Percentiles rank a stretch among this genome's conserved stretches.
Conservation (phyloP, 768 basidiomycete genomes). For the Kondoa subrosea region DNA sequence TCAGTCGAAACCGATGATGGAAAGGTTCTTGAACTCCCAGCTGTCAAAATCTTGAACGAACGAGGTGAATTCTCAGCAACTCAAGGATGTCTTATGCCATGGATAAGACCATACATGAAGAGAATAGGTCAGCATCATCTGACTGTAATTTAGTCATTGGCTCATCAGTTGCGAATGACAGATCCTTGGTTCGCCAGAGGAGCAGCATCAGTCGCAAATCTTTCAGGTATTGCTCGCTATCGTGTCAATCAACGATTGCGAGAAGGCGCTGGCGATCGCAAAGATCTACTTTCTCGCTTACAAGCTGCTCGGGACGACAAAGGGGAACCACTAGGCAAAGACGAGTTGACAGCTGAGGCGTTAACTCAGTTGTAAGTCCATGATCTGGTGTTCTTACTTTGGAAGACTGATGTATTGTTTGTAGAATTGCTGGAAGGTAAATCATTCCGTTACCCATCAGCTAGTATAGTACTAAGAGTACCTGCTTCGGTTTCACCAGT, state of each 20-base stretch:
- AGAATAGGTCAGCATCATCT: neutral
- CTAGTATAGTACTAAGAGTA: too few relatives aligned
- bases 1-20: constrained; percentile 26
- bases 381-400: neutral
- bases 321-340: constrained; percentile 60
- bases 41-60: constrained; percentile 56
- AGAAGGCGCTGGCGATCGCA: constrained; percentile 44
- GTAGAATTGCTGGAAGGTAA: neutral
- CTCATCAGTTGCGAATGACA: constrained; percentile 4
- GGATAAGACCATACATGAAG: constrained; percentile 38
- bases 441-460: neutral
- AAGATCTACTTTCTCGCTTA: constrained; percentile 65
- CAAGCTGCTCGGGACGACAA: constrained; percentile 57
- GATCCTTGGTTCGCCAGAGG: constrained; percentile 61
- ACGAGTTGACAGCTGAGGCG: constrained; percentile 69
- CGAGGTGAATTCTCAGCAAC: constrained; percentile 75
- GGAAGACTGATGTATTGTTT: neutral
- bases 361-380: constrained; percentile 23
- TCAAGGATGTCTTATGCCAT: constrained; percentile 58
- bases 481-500: too few relatives aligned
- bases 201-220: constrained; percentile 33
- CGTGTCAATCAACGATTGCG: constrained; percentile 55
- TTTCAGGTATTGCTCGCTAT: constrained; percentile 44
- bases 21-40: constrained; percentile 48
- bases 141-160: neutral